Percentiles rank a stretch among this genome's conserved stretches.
These are phyloP conservation scores for Blastosporella zonata DNA, from an alignment of 1,284 basidiomycete species.

Conservation along the genomic window DNA sequence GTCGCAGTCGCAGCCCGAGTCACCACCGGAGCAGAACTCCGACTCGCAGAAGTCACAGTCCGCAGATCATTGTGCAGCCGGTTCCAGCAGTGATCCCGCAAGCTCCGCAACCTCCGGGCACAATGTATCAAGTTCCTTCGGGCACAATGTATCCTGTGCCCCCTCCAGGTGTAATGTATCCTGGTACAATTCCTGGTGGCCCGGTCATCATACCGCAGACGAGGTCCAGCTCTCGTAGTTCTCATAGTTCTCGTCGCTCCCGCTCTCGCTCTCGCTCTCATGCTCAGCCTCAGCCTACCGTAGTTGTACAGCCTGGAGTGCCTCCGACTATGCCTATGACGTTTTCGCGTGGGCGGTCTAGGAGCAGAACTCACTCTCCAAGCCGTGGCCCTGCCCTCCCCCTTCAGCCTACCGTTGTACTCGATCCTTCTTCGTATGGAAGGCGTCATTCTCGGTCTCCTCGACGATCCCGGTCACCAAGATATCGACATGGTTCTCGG, in stretches of 20 bases:
- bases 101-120: neutral
- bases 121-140: neutral
- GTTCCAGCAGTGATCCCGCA: neutral
- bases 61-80: neutral
- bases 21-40: neutral
- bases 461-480: neutral
- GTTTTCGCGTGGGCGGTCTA: neutral
- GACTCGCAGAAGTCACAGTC: neutral
- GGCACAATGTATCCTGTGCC: no score
- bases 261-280: neutral
- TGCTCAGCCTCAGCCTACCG: neutral
- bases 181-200: neutral
- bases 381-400: neutral
- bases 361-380: neutral
- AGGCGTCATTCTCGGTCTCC: conserved; percentile 10
- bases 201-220: neutral
- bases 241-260: neutral
- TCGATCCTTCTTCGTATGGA: neutral
- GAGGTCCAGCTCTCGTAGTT: neutral
- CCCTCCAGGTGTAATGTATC: neutral
- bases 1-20: conserved; percentile 16
- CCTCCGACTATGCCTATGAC: neutral
- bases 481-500: conserved; percentile 12
- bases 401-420: neutral
- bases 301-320: neutral